Conservation (phyloP, 108 stramenopile genomes). For the Fragilariopsis cylindrus region DNA sequence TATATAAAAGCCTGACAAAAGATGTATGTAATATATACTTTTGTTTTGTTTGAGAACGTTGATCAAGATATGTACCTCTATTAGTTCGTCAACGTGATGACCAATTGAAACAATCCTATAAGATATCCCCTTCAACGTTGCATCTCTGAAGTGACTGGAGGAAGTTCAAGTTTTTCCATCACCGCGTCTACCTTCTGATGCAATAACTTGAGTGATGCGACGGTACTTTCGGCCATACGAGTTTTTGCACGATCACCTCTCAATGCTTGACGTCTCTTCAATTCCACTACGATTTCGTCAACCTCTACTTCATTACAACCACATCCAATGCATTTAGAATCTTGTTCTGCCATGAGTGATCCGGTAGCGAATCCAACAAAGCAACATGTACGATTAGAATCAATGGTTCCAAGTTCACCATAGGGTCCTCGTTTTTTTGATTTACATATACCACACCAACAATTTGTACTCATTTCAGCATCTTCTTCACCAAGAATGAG, state of each 20-base stretch:
- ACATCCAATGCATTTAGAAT: background rate
- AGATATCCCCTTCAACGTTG: background rate
- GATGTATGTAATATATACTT: no score
- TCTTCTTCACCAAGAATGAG: slow-evolving; percentile 5
- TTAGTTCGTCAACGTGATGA: no score
- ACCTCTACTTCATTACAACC: background rate
- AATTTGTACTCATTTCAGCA: background rate
- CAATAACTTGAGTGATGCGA: background rate
- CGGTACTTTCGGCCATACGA: background rate
- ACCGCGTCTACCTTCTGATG: background rate
- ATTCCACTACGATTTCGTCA: background rate
- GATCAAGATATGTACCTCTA: no score
- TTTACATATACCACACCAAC: background rate
- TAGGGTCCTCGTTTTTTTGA: background rate
- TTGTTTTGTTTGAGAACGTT: no score
- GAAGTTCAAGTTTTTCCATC: background rate
- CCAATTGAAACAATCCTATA: no score
- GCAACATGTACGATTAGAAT: background rate
- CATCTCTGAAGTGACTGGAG: background rate
- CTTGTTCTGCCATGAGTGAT: slow-evolving; percentile 2
- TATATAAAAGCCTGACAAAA: no score
- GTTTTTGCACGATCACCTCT: slow-evolving; percentile 1
- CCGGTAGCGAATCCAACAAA: slow-evolving; percentile 1
- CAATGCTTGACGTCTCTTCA: background rate
- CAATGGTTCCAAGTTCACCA: slow-evolving; percentile 5